These are phyloP conservation scores for Inosperma sp. DNA, from an alignment of 768 basidiomycete genomes.

Conservation along the genomic window DNA sequence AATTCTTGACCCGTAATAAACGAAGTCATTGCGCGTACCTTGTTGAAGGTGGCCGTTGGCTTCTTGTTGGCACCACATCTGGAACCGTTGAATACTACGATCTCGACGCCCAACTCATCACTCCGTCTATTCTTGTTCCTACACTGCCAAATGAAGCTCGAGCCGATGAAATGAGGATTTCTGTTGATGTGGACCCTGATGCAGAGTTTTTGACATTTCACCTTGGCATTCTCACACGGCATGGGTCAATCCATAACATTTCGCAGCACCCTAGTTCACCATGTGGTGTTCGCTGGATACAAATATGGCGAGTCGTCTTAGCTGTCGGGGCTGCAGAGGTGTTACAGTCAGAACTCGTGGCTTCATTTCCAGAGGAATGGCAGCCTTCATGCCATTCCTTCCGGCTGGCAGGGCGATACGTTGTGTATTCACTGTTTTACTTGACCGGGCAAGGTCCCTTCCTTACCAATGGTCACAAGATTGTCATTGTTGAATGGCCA, in stretches of 20 bases:
- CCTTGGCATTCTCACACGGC: background rate
- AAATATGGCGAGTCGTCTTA: background rate
- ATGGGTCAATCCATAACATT: background rate
- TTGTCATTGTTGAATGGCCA: background rate
- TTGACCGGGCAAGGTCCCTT: background rate
- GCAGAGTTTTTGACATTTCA: background rate
- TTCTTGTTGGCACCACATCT: slow-evolving; percentile 1
- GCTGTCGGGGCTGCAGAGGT: background rate
- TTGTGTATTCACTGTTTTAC: background rate
- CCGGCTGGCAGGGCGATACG: background rate
- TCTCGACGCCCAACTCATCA: background rate
- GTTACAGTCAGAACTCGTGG: background rate
- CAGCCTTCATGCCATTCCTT: background rate
- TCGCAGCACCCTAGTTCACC: background rate
- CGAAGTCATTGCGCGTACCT: background rate
- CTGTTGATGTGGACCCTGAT: background rate
- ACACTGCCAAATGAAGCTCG: background rate
- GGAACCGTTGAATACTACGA: slow-evolving; percentile 12
- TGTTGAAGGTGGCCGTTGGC: slow-evolving; percentile 14
- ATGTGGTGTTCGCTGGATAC: background rate
- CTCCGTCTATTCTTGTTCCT: background rate
- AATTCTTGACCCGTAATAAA: background rate
- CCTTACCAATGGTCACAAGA: background rate
- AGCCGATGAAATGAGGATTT: background rate
- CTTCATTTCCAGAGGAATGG: slow-evolving; percentile 2